Base-by-base conservation (phyloP, 2,329 filamentous ascomycete species). In the Zalaria sp. region DNA sequence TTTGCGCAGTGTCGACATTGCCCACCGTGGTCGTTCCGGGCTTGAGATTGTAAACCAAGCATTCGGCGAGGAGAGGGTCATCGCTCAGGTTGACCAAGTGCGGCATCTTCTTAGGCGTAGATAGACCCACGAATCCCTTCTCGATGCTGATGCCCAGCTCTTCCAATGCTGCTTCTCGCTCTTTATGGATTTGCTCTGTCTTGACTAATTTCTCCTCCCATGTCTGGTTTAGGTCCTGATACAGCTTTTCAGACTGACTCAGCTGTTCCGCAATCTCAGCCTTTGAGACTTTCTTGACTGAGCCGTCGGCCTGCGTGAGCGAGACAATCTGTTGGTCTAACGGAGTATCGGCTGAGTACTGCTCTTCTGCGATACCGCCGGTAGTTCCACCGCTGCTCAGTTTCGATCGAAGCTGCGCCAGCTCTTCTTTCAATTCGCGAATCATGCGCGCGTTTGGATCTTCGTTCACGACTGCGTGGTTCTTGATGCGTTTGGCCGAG, bases 371-470 rank as follows among this genome's bases (percentile, higher is more conserved):
- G 0, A 77, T 67, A 2, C 72, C 72, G 25, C 55, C 60, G 27
- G 54, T 57, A 18, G 62, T 65, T 9, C 58, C 59, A 9, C 57
- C 64, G 10, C 65, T 64, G 4, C 65, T 70, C 28, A 98, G 73
- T 58, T 98, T 96, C 53, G 84, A 81, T 53, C 91, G 76, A 43
- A 98, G 68, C 46, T 93, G 71, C 1, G 84, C 77, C 44, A 98
- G 64, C 57, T 98, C 91, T 60, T 98, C 91, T 59, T 98, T 98
- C 48, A 98, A 69, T 58, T 98, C 91, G 60, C 91, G 76, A 49
- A 98, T 96, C 91, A 98, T 98, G 53, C 91, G 83, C 46, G 91
- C 91, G 58, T 98, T 98, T 37, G 91, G 89, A 64, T 98, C 91
- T 61, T 98, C 91, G 67, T 98, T 98, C 61, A 98, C 83, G 39